These are phyloP conservation scores for Huntiella abstrusa DNA, from an alignment of 2,329 filamentous ascomycete genomes.

Conservation along the genomic window DNA sequence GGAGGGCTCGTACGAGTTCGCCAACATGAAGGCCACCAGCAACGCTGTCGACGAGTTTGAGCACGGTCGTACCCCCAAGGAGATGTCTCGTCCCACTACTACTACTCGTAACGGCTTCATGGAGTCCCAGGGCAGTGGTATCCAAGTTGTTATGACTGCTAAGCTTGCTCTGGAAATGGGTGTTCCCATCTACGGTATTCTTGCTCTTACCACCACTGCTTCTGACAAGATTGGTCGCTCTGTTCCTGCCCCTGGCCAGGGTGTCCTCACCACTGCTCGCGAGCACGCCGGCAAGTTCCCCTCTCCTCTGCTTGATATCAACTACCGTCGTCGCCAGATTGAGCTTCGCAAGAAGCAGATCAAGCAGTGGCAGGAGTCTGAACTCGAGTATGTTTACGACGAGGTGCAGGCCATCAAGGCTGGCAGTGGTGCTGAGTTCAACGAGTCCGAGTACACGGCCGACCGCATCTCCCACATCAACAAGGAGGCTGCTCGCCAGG, in stretches of 20 bases:
- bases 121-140: constrained; percentile 97
- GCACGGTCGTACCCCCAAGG: constrained; percentile 81
- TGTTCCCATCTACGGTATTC: constrained; percentile 87
- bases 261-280: constrained; percentile 87
- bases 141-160: constrained; percentile 97
- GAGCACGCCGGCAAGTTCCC: constrained; percentile 85
- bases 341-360: constrained; percentile 87
- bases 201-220: constrained; percentile 85
- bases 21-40: constrained; percentile 99
- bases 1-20: constrained; percentile 97
- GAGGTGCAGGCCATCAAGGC: constrained; percentile 83
- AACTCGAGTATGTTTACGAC: constrained; percentile 80
- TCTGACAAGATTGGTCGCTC: constrained; percentile 99
- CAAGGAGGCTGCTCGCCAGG: constrained; percentile 67
- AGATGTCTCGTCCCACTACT: constrained; percentile 96
- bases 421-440: constrained; percentile 48
- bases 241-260: constrained; percentile 87
- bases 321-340: constrained; percentile 88
- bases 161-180: constrained; percentile 95
- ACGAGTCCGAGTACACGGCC: constrained; percentile 68
- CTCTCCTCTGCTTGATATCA: constrained; percentile 89
- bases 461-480: constrained; percentile 77
- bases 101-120: constrained; percentile 97
- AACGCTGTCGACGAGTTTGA: constrained; percentile 93
- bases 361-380: constrained; percentile 89